Base-by-base conservation (phyloP, 257 asterid species). In the Solanum chiquidenum region DNA sequence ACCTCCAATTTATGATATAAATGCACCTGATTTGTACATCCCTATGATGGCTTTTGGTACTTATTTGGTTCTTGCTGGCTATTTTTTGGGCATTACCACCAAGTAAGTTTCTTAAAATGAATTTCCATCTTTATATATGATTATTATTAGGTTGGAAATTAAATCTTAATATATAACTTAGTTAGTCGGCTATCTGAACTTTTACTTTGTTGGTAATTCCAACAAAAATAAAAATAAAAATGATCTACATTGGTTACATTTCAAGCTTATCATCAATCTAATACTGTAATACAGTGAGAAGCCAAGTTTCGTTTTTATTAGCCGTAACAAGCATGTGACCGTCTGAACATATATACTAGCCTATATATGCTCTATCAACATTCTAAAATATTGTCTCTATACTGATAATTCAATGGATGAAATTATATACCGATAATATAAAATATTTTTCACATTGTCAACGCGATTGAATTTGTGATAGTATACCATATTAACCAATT, bases 31-130 rank as follows among this genome's bases (percentile, higher is more conserved):
- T 84, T 55, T 89, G 37, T 89, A 89, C 14, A 87, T 89, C 60
- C 93, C 93, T 8, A 86, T 88, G 83, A 91, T 91, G 93, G 92
- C 92, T 27, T 91, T 89, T 73, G 92, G 91, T n/a, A 89, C 93
- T 66, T 91, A 91, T 82, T 87, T 91, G 68, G 66, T 89, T 86
- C 90, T 91, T 20, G 89, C 92, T 85, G 92, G 93, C 11, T 85
- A 88, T 58, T 87, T 89, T 27, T 72, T 91, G 89, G 93, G 93
- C 64, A 88, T 91, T 86, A 86, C 75, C 37, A 92, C 91, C 89
- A 90, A 89, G 93, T 91, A 87, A 90, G 93, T 80, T 58, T 21
- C 3, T 82, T 79, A 79, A 44, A 44, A 79, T 14, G 23, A 13
- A 76, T 12, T 11, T 75, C 20, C 52, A 76, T 75, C 13, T 38